These are phyloP conservation scores for Sinapis alba DNA, from an alignment of 441 rosid genomes.

Conservation along the genomic window DNA sequence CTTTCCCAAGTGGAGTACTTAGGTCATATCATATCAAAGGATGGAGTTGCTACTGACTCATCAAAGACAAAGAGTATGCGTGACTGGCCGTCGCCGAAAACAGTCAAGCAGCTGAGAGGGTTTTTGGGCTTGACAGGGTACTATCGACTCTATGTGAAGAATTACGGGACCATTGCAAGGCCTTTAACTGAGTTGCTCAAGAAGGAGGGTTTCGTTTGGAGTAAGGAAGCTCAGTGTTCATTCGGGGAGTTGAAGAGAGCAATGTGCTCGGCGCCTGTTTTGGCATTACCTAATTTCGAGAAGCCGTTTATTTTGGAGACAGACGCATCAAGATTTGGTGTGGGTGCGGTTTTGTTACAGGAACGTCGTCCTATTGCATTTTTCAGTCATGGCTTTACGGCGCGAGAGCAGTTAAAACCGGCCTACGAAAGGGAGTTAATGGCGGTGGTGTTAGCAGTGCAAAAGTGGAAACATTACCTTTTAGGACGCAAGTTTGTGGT, in stretches of 20 bases:
- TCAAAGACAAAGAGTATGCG: neutral
- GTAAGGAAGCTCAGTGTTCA: neutral
- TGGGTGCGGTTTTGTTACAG: neutral
- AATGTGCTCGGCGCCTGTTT: neutral
- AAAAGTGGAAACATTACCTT: neutral
- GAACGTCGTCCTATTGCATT: neutral
- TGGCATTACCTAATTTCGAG: neutral
- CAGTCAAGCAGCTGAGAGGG: neutral
- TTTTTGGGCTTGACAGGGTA: neutral
- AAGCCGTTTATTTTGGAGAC: neutral
- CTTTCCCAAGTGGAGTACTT: neutral
- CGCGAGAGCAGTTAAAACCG: neutral
- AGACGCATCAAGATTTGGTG: neutral
- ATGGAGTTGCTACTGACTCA: neutral
- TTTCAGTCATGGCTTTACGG: neutral
- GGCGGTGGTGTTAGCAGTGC: neutral
- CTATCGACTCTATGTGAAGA: neutral
- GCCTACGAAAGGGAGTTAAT: neutral
- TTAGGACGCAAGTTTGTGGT: neutral
- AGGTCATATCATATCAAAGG: neutral
- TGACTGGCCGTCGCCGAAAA: neutral
- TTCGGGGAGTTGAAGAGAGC: neutral
- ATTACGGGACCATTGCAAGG: neutral
- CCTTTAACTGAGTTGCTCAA: neutral
- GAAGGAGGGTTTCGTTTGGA: neutral